phyloP scores from a whole-genome alignment of 805 yeast genomes.

The Wickerhamomyces mucosus region DNA sequence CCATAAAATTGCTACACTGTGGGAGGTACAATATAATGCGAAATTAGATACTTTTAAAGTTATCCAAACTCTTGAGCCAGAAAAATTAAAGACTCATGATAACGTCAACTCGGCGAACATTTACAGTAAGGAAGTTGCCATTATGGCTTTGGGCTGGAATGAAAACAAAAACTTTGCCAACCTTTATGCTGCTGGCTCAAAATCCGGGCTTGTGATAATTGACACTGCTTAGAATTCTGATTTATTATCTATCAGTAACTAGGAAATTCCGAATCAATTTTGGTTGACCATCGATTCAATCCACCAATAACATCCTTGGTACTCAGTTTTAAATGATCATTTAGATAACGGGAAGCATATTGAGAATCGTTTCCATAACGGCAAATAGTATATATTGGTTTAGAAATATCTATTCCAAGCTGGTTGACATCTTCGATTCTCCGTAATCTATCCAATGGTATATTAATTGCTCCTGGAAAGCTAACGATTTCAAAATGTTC shows the following conservation, averaged over 20 bases:
- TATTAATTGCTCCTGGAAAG: constrained; percentile 48
- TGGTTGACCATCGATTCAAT: constrained; percentile 52
- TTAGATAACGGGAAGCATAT: constrained; percentile 51
- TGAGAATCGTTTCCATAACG: constrained; percentile 90
- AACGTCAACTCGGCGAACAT: constrained; percentile 20
- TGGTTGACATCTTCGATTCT: constrained; percentile 20
- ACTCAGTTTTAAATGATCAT: constrained; percentile 36
- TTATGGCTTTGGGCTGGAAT: constrained; percentile 51
- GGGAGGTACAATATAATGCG: constrained; percentile 32
- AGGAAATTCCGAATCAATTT: constrained; percentile 54
- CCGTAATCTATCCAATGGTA: constrained; percentile 48
- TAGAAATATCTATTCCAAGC: constrained; percentile 20
- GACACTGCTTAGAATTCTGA: constrained; percentile 3
- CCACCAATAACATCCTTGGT: constrained; percentile 78
- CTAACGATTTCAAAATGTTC: constrained; percentile 66
- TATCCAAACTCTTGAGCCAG: constrained; percentile 30
- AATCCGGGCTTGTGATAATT: constrained; percentile 38
- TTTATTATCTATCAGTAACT: constrained; percentile 33
- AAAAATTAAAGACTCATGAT: constrained; percentile 21
- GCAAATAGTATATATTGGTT: constrained; percentile 59
- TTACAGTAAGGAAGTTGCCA: constrained; percentile 39
- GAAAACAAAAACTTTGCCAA: constrained; percentile 34
- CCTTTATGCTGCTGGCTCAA: constrained; percentile 44
- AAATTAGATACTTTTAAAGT: constrained; percentile 29
- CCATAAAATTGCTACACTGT: constrained; percentile 24